phyloP scores from a whole-genome alignment of 2,329 filamentous ascomycete species.

The Clonostachys byssicola region DNA sequence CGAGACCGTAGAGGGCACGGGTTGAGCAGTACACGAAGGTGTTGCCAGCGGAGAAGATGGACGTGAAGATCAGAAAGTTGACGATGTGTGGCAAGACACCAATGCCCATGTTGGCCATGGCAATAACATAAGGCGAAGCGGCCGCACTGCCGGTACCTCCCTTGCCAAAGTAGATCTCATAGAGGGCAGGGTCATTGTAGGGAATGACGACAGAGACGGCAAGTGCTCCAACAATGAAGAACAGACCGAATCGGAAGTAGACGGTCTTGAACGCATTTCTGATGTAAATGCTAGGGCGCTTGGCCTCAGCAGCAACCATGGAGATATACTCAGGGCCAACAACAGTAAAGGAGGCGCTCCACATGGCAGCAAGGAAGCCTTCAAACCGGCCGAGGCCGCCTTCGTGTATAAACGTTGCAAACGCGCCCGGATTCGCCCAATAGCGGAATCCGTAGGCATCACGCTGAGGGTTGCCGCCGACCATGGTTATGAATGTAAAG shows the following conservation, averaged over 20 bases:
- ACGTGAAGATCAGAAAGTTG: slow-evolving; percentile 74
- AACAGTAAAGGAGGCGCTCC: slow-evolving; percentile 59
- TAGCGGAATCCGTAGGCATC: slow-evolving; percentile 61
- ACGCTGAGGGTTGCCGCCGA: slow-evolving; percentile 53
- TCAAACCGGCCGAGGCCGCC: slow-evolving; percentile 64
- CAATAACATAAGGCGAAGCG: slow-evolving; percentile 54
- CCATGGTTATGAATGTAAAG: slow-evolving; percentile 55
- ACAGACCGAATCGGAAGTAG: slow-evolving; percentile 66
- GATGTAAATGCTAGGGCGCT: slow-evolving; percentile 59
- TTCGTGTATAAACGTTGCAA: slow-evolving; percentile 47
- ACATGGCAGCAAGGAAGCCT: slow-evolving; percentile 65
- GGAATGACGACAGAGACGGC: slow-evolving; percentile 63
- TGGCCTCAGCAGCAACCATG: slow-evolving; percentile 65
- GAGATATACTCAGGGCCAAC: slow-evolving; percentile 65
- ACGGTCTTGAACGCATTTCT: slow-evolving; percentile 69
- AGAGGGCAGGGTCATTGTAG: slow-evolving; percentile 54
- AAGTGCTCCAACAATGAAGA: slow-evolving; percentile 68
- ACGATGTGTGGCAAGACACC: slow-evolving; percentile 63
- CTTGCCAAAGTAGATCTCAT: slow-evolving; percentile 43
- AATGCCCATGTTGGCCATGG: slow-evolving; percentile 57
- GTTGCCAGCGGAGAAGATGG: slow-evolving; percentile 74
- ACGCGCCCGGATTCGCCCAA: slow-evolving; percentile 56
- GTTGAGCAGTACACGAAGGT: slow-evolving; percentile 71
- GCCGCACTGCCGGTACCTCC: slow-evolving; percentile 12
- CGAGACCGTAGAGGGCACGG: slow-evolving; percentile 63